phyloP scores from a whole-genome alignment of 805 yeast genomes.

The Saturnispora mendoncae region DNA sequence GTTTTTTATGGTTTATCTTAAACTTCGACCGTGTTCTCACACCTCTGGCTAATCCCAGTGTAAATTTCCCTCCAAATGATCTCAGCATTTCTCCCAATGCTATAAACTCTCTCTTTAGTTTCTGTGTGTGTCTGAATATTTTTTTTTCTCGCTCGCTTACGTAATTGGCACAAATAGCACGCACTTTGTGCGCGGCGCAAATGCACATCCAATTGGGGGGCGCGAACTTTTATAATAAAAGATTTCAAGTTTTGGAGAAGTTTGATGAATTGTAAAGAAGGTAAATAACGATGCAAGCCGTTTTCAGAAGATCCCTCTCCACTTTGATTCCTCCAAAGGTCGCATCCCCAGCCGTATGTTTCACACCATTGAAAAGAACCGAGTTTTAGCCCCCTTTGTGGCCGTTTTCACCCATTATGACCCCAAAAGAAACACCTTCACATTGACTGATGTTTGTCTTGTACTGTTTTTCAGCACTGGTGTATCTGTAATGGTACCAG shows the following conservation, averaged over 20 bases:
- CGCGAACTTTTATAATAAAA: constrained; percentile 1
- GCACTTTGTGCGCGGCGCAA: background rate
- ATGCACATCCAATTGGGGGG: constrained; percentile 9
- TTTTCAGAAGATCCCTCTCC: constrained; percentile 87
- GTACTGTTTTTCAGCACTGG: no score
- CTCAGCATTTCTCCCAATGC: background rate
- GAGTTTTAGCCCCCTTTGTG: background rate
- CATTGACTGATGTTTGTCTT: no score
- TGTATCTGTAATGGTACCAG: no score
- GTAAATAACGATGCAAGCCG: constrained; percentile 55
- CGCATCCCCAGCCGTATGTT: constrained; percentile 84
- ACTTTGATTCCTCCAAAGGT: constrained; percentile 98
- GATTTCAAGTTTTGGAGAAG: constrained; percentile 1
- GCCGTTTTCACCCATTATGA: background rate
- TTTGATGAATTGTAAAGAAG: background rate
- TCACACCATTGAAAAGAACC: background rate
- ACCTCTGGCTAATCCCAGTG: constrained; percentile 1
- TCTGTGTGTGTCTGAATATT: background rate
- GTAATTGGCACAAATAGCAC: background rate
- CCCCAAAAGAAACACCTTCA: no score
- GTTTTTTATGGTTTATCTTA: background rate
- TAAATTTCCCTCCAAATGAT: background rate
- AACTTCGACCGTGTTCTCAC: constrained; percentile 9
- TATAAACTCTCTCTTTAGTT: background rate
- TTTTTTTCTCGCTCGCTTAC: background rate